A percentile compares a stretch with the other conserved stretches of the same genome.
Conservation (phyloP, 2,329 filamentous ascomycete species). For the Biscogniauxia mediterranea region DNA sequence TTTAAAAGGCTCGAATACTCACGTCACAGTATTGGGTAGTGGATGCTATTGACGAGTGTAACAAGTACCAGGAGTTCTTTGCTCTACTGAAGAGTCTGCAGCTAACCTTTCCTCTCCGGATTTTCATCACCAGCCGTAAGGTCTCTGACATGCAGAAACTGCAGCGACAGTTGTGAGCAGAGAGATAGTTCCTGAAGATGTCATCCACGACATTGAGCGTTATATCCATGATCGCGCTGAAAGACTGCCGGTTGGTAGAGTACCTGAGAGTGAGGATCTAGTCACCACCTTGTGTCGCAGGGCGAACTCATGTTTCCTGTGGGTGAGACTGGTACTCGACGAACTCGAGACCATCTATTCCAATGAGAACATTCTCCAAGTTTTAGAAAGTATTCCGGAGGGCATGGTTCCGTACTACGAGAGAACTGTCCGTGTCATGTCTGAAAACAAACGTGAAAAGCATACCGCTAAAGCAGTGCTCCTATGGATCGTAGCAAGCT, state of each 20-base stretch:
- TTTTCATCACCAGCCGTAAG: constrained; percentile 31
- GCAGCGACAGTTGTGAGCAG: constrained; percentile 5
- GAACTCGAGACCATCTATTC: constrained; percentile 28
- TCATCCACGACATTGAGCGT: constrained; percentile 25
- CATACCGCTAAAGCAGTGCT: constrained; percentile 30
- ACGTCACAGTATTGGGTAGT: constrained; percentile 34
- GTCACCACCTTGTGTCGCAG: constrained; percentile 22
- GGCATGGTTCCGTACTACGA: constrained; percentile 33
- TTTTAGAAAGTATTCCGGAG: constrained; percentile 32
- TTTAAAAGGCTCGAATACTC: constrained; percentile 12
- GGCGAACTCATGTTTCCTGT: constrained; percentile 34
- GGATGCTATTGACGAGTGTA: constrained; percentile 37
- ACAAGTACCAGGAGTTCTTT: constrained; percentile 23
- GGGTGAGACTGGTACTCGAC: constrained; percentile 32
- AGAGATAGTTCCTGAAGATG: constrained; percentile 26
- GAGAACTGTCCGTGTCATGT: constrained; percentile 23
- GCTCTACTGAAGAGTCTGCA: constrained; percentile 21
- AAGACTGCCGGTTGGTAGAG: constrained; percentile 14
- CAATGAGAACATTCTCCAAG: constrained; percentile 24
- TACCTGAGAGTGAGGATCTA: constrained; percentile 13
- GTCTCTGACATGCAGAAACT: constrained; percentile 19
- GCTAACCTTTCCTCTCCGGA: constrained; percentile 23
- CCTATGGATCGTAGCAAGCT: constrained; percentile 25
- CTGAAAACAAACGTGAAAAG: constrained; percentile 25
- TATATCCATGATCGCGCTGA: constrained; percentile 25